Evolutionary conservation across 192 early-diverging fungal genomes (phyloP).

Genomic region (Obelidium mucronatum): DNA sequence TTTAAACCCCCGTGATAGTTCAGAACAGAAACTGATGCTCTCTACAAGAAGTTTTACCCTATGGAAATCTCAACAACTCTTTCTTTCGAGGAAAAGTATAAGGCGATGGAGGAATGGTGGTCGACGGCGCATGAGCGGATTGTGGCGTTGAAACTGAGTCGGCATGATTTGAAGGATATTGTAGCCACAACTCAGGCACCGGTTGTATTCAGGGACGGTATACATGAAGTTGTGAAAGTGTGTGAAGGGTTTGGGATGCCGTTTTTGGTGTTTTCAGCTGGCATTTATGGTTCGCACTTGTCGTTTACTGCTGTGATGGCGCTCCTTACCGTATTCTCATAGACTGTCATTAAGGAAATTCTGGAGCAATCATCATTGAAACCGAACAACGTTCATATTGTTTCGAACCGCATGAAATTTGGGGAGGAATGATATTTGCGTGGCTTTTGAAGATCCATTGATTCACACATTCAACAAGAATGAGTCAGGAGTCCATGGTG

Average conservation of each 20-base stretch:
- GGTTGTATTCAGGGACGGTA: constrained; percentile 56
- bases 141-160: constrained; percentile 54
- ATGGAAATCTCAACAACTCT: constrained; percentile 70
- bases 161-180: constrained; percentile 58
- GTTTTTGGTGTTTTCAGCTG: constrained; percentile 77
- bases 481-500: constrained; percentile 60
- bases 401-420: constrained; percentile 76
- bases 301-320: constrained; percentile 5
- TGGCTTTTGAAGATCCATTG: constrained; percentile 66
- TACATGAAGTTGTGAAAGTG: constrained; percentile 48
- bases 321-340: not conserved
- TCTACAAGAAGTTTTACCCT: constrained; percentile 75
- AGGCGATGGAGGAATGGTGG: constrained; percentile 80
- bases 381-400: constrained; percentile 67
- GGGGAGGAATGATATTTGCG: constrained; percentile 59
- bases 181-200: constrained; percentile 46
- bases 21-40: constrained; percentile 47
- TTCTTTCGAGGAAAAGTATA: constrained; percentile 63
- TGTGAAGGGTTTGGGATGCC: constrained; percentile 53
- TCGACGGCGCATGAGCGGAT: constrained; percentile 63
- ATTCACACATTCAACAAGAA: constrained; percentile 80
- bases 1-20: constrained; percentile 41
- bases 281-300: constrained; percentile 53
- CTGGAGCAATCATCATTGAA: constrained; percentile 49
- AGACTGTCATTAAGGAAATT: constrained; percentile 72